phyloP scores from a whole-genome alignment of 345 rosid species.

The Hypericum perforatum region DNA sequence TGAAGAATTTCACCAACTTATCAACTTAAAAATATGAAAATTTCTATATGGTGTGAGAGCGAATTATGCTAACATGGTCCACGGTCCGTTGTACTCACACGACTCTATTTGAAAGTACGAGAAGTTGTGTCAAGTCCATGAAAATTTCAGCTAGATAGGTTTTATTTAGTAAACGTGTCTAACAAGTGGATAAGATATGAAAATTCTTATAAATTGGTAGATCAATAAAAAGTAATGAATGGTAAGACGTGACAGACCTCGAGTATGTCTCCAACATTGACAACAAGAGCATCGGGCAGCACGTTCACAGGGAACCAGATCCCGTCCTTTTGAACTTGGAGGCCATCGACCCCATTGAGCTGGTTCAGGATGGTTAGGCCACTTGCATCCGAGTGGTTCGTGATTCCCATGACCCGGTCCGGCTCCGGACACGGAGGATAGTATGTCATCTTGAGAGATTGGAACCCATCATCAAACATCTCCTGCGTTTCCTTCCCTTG shows the following conservation, averaged over 20 bases:
- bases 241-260: slow-evolving; percentile 8
- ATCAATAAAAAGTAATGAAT: not conserved
- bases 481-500: slow-evolving; percentile 18
- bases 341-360: slow-evolving; percentile 18
- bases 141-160: too few species aligned
- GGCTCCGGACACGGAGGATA: slow-evolving; percentile 22
- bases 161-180: too few species aligned
- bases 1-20: too few species aligned
- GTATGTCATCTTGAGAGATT: slow-evolving; percentile 22
- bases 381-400: slow-evolving; percentile 16
- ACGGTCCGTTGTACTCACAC: too few species aligned
- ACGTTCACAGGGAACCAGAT: slow-evolving; percentile 15
- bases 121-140: too few species aligned
- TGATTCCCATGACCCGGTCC: slow-evolving; percentile 7
- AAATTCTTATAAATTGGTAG: too few species aligned
- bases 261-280: slow-evolving; percentile 20
- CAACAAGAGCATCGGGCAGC: slow-evolving; percentile 13
- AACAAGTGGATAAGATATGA: too few species aligned
- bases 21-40: too few species aligned
- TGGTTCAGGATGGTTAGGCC: slow-evolving; percentile 20
- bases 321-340: slow-evolving; percentile 14
- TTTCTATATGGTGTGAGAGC: too few species aligned
- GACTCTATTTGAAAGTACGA: too few species aligned
- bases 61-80: too few species aligned
- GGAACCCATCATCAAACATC: slow-evolving; percentile 29